Percentiles rank a stretch among this genome's conserved stretches.
phyloP scores from a whole-genome alignment of 495 filamentous ascomycete genomes.

The Sabuloglossum arenarium region DNA sequence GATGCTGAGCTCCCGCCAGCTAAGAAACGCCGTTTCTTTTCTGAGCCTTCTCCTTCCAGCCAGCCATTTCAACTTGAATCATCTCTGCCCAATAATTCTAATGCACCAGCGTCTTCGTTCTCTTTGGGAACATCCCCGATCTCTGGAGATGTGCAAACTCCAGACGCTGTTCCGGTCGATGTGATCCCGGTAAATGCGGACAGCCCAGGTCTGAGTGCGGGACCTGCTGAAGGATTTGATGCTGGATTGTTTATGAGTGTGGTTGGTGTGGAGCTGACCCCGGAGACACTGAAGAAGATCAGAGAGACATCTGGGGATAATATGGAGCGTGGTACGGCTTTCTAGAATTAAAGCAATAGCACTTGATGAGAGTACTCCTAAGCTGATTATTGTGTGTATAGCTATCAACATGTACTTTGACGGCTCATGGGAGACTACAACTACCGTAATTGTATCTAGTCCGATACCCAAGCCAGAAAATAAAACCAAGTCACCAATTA shows the following conservation, averaged over 20 bases:
- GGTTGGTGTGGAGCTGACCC: conserved; percentile 13
- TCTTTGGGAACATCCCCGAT: not conserved
- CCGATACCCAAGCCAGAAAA: conserved; percentile 3
- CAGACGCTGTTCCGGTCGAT: conserved; percentile 1
- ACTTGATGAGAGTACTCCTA: not conserved
- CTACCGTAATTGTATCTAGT: conserved; percentile 7
- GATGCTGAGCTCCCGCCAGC: conserved; percentile 38
- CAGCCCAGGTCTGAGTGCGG: not conserved
- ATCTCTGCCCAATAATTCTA: conserved; percentile 5
- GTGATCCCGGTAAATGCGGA: conserved; percentile 1
- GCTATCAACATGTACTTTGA: conserved; percentile 67
- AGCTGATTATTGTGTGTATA: conserved; percentile 3
- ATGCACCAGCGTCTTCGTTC: not conserved
- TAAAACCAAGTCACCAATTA: not conserved
- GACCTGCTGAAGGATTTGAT: conserved; percentile 10
- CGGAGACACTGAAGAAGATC: conserved; percentile 13
- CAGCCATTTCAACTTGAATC: not conserved
- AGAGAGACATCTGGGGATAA: conserved; percentile 18
- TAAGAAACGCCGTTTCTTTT: conserved; percentile 72
- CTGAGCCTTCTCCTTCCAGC: conserved; percentile 25
- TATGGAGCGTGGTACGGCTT: conserved; percentile 20
- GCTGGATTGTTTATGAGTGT: conserved; percentile 10
- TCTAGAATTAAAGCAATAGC: not conserved
- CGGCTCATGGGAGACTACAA: conserved; percentile 53
- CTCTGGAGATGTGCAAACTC: not conserved